Conservation (phyloP, 495 filamentous ascomycete species). For the Penicillium odoratum region DNA sequence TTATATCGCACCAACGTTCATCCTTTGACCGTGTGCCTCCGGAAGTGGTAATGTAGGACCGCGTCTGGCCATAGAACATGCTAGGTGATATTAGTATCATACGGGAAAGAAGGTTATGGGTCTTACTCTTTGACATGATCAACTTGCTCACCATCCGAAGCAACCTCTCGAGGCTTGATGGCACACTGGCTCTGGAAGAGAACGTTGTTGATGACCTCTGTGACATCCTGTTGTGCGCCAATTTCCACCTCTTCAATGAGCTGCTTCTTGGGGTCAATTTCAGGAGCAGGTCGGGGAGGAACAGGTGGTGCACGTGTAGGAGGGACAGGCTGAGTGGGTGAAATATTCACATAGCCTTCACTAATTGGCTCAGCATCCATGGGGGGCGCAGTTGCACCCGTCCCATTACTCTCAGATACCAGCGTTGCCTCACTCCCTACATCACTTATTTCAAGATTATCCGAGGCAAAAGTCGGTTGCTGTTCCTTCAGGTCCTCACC, state of each 20-base stretch:
- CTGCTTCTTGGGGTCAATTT: constrained; percentile 36
- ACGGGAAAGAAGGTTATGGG: neutral
- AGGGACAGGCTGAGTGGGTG: constrained; percentile 12
- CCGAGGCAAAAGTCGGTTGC: constrained; percentile 14
- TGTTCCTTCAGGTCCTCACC: constrained; percentile 18
- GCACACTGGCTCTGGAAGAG: constrained; percentile 87
- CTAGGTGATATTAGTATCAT: constrained; percentile 23
- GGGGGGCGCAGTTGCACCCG: constrained; percentile 19
- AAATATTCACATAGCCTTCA: constrained; percentile 46
- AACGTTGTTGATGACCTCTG: constrained; percentile 90
- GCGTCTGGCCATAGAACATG: constrained; percentile 60
- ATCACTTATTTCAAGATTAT: constrained; percentile 24
- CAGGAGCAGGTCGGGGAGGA: constrained; percentile 43
- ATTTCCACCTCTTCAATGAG: constrained; percentile 59
- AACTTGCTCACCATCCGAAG: constrained; percentile 68
- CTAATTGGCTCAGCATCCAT: constrained; percentile 28
- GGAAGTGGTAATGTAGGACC: constrained; percentile 51
- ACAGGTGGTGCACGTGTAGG: constrained; percentile 44
- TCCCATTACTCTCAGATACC: constrained; percentile 37
- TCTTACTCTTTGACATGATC: constrained; percentile 73
- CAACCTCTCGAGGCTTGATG: constrained; percentile 64
- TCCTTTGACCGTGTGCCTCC: constrained; percentile 49
- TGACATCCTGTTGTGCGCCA: constrained; percentile 83
- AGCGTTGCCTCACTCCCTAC: constrained; percentile 54
- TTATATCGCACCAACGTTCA: constrained; percentile 62